These are phyloP conservation scores for Beauveria rudraprayagi DNA, from an alignment of 2,329 filamentous ascomycete species.

Conservation along the genomic window DNA sequence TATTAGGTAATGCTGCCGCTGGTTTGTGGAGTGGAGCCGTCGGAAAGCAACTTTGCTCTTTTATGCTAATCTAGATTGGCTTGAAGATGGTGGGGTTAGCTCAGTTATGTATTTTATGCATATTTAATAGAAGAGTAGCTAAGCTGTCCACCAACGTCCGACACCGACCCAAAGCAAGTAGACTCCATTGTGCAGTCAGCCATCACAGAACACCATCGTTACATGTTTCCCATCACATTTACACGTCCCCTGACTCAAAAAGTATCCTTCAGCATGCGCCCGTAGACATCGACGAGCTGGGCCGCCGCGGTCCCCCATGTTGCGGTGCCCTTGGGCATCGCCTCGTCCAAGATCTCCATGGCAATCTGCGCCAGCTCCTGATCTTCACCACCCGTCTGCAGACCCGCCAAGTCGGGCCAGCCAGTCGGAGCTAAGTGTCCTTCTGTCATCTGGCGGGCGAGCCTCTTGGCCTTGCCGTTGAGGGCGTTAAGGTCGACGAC, in stretches of 20 bases:
- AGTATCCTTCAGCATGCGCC: constrained; percentile 17
- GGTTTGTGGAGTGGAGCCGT: background rate
- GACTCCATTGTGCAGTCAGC: background rate
- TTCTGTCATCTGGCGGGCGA: constrained; percentile 19
- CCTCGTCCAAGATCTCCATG: constrained; percentile 24
- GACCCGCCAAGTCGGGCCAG: background rate
- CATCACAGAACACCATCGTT: background rate
- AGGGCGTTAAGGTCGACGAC: constrained; percentile 21
- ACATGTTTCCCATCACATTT: background rate
- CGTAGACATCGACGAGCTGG: constrained; percentile 20
- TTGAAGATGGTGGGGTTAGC: background rate
- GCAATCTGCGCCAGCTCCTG: constrained; percentile 26
- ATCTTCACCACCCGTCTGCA: constrained; percentile 4
- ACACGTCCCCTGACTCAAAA: background rate
- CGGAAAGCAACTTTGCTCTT: background rate
- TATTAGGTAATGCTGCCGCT: constrained; percentile 24
- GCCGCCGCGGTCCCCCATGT: constrained; percentile 27
- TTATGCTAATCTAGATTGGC: background rate
- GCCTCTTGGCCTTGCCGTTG: constrained; percentile 19
- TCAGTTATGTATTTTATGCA: constrained; percentile 6
- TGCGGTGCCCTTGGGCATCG: constrained; percentile 16
- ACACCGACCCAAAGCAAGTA: background rate
- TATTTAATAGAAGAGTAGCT: background rate
- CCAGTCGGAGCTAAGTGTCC: constrained; percentile 20
- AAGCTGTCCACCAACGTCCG: too few species aligned